Conservation (phyloP, 306 rosid species). For the Lathyrus tuberosus region DNA sequence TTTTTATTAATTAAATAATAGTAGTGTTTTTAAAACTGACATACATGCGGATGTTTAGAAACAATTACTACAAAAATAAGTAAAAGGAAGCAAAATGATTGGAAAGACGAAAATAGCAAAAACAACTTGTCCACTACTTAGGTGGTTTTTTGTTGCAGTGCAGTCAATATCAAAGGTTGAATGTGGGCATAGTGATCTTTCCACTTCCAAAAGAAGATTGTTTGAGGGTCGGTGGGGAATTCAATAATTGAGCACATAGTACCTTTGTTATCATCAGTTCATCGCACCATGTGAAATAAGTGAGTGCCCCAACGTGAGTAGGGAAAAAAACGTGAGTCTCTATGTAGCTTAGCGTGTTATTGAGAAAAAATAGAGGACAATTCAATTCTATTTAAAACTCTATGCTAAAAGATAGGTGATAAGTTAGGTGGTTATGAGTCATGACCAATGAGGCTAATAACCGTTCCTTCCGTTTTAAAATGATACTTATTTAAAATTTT, state of each 20-base stretch:
- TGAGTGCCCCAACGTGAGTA: not conserved
- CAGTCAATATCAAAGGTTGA: not conserved
- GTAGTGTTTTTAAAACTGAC: too few species aligned
- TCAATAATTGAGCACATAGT: not conserved
- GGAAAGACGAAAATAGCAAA: not conserved
- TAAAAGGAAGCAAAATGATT: not conserved
- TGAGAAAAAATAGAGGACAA: too few species aligned
- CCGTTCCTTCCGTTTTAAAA: too few species aligned
- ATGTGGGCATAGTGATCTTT: not conserved
- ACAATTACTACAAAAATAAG: not conserved
- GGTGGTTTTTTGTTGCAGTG: not conserved
- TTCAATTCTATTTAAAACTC: too few species aligned
- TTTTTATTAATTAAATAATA: too few species aligned
- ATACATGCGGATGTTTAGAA: not conserved
- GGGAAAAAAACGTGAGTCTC: too few species aligned
- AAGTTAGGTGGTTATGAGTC: too few species aligned
- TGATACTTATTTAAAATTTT: too few species aligned
- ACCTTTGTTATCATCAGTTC: not conserved
- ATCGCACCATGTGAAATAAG: constrained; percentile 1
- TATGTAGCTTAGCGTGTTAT: too few species aligned
- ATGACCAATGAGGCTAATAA: too few species aligned
- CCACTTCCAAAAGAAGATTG: constrained; percentile 7
- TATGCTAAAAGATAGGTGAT: too few species aligned
- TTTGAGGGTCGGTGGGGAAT: not conserved
- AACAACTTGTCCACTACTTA: not conserved